phyloP scores from a whole-genome alignment of 495 filamentous ascomycete species.

The Aspergillus heteromorphus region DNA sequence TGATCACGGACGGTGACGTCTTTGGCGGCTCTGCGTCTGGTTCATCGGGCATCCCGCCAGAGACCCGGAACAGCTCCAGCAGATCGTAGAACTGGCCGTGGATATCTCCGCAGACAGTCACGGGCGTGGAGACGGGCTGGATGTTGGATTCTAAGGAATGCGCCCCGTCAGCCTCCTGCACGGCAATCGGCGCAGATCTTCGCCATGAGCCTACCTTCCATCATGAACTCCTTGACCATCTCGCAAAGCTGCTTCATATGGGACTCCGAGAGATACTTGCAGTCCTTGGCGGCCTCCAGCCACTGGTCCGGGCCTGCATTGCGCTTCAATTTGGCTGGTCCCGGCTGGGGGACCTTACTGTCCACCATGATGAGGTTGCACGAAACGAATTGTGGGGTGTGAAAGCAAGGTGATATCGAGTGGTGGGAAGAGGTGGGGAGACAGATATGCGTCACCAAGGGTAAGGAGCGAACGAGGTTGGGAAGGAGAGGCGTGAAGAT shows the following conservation, averaged over 20 bases:
- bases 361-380: slow-evolving; percentile 36
- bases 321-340: slow-evolving; percentile 75
- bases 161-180: slow-evolving; percentile 5
- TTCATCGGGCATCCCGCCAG: slow-evolving; percentile 89
- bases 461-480: not conserved
- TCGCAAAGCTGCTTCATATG: slow-evolving; percentile 99
- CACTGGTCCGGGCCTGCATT: slow-evolving; percentile 91
- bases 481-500: not conserved
- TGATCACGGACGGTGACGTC: slow-evolving; percentile 62
- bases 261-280: slow-evolving; percentile 89
- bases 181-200: not conserved
- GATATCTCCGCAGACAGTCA: slow-evolving; percentile 96
- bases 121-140: slow-evolving; percentile 91
- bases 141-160: slow-evolving; percentile 80
- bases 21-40: slow-evolving; percentile 58
- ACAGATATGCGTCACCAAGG: not conserved
- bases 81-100: slow-evolving; percentile 99
- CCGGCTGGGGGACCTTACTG: slow-evolving; percentile 75
- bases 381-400: too few relatives aligned
- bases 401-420: too few relatives aligned
- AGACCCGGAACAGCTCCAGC: slow-evolving; percentile 91
- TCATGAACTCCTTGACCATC: slow-evolving; percentile 95
- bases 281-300: slow-evolving; percentile 91
- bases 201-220: slow-evolving; percentile 67
- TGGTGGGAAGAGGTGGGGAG: not conserved